A percentile compares a stretch with the other conserved stretches of the same genome.
These are phyloP conservation scores for Scenedesmus sp. DNA, from an alignment of 163 green algal species.

Conservation along the genomic window DNA sequence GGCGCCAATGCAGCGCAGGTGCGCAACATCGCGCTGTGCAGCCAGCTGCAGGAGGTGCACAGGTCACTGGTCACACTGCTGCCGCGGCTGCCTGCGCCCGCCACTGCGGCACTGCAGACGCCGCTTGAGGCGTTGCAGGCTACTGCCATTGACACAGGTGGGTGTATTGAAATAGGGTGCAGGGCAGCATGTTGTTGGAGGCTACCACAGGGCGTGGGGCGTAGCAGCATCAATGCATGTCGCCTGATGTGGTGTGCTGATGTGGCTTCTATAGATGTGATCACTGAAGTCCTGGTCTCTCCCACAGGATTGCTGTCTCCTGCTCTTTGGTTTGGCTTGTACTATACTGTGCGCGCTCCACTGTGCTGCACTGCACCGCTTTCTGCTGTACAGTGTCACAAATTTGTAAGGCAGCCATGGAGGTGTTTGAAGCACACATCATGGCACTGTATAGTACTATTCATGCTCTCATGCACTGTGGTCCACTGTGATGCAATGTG, in stretches of 20 bases:
- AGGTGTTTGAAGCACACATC: slow-evolving; percentile 81
- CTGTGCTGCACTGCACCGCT: not conserved
- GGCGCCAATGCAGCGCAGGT: slow-evolving; percentile 75
- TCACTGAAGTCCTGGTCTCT: no score
- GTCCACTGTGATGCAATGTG: no score
- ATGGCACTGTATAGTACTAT: slow-evolving; percentile 66
- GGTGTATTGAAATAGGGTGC: not conserved
- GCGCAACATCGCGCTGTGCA: slow-evolving; percentile 90
- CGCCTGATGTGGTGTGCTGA: no score
- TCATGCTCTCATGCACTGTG: no score
- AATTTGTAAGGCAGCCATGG: slow-evolving; percentile 83
- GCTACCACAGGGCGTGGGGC: not conserved
- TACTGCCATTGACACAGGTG: slow-evolving; percentile 42
- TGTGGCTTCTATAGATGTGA: no score
- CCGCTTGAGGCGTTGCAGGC: slow-evolving; percentile 75
- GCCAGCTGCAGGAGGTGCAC: slow-evolving; percentile 89
- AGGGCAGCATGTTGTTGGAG: not conserved
- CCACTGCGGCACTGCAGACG: slow-evolving; percentile 65
- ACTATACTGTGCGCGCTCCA: no score
- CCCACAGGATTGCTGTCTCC: not conserved
- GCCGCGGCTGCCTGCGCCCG: slow-evolving; percentile 73
- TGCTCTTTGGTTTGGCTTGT: no score
- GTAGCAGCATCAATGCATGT: not conserved
- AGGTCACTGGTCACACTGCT: slow-evolving; percentile 69
- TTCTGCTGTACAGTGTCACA: slow-evolving; percentile 73